phyloP scores from a whole-genome alignment of 306 rosid species.

The Pyrus betulifolia region DNA sequence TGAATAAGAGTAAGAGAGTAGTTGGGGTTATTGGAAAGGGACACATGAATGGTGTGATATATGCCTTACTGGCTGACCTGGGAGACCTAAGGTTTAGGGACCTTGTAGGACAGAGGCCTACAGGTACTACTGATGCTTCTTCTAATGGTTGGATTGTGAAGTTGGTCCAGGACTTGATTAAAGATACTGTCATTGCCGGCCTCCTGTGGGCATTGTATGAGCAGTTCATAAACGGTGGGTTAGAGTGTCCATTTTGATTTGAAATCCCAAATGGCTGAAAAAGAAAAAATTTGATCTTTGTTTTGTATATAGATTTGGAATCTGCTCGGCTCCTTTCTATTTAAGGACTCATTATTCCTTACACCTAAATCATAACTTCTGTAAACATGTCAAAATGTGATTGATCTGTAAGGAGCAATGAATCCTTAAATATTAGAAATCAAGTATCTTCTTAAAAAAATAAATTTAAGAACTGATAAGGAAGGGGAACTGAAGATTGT shows the following conservation, averaged over 20 bases:
- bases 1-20: constrained; percentile 68
- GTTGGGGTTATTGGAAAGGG: constrained; percentile 94
- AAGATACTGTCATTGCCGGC: constrained; percentile 62
- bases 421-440: too few species aligned
- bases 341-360: too few species aligned
- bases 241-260: background rate
- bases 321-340: too few species aligned
- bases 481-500: background rate
- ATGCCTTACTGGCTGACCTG: constrained; percentile 52
- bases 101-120: constrained; percentile 45
- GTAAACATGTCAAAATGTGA: background rate
- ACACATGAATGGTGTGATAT: constrained; percentile 81
- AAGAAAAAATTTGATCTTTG: background rate
- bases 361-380: too few species aligned
- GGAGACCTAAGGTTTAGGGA: constrained; percentile 70
- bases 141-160: constrained; percentile 28
- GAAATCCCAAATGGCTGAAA: background rate
- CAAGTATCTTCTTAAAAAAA: too few species aligned
- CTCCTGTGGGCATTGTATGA: constrained; percentile 78
- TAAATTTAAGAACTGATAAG: background rate
- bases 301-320: background rate
- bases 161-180: constrained; percentile 47
- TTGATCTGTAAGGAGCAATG: background rate
- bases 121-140: background rate
- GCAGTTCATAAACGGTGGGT: constrained; percentile 20